These are phyloP conservation scores for Metschnikowia baotianmanensis DNA, from an alignment of 805 yeast genomes.

Conservation along the genomic window DNA sequence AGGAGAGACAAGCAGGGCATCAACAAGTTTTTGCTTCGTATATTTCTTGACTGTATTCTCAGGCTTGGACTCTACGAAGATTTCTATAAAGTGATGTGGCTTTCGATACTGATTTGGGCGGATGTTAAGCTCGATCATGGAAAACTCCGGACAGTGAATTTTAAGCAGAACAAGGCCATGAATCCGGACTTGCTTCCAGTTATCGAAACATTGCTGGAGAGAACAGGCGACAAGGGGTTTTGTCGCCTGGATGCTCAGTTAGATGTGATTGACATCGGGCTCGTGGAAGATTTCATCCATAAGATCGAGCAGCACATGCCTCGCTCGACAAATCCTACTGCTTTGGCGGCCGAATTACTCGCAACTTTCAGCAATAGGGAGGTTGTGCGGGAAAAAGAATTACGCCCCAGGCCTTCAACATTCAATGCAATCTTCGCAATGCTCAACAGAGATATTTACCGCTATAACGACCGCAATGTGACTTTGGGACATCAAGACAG, in stretches of 20 bases:
- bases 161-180: slow-evolving; percentile 2
- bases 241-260: slow-evolving; percentile 5
- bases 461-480: slow-evolving; percentile 28
- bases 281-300: slow-evolving; percentile 35
- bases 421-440: slow-evolving; percentile 30
- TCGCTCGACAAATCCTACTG: slow-evolving; percentile 19
- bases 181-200: slow-evolving; percentile 5
- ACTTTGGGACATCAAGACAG: slow-evolving; percentile 18
- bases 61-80: slow-evolving; percentile 31
- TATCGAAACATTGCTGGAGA: neutral
- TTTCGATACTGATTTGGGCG: slow-evolving; percentile 33
- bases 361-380: slow-evolving; percentile 23
- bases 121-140: slow-evolving; percentile 19
- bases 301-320: slow-evolving; percentile 28
- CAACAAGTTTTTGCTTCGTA: slow-evolving; percentile 32
- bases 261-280: slow-evolving; percentile 26
- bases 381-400: slow-evolving; percentile 5
- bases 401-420: slow-evolving; percentile 29
- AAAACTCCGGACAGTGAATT: slow-evolving; percentile 1
- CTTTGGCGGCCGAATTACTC: slow-evolving; percentile 28
- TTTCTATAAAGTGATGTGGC: slow-evolving; percentile 33
- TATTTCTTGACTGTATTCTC: slow-evolving; percentile 30
- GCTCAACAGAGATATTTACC: slow-evolving; percentile 28
- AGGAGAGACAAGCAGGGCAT: slow-evolving; percentile 19
- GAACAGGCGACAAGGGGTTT: neutral